phyloP scores from a whole-genome alignment of 108 stramenopile species.

The Craspedostauros australis region DNA sequence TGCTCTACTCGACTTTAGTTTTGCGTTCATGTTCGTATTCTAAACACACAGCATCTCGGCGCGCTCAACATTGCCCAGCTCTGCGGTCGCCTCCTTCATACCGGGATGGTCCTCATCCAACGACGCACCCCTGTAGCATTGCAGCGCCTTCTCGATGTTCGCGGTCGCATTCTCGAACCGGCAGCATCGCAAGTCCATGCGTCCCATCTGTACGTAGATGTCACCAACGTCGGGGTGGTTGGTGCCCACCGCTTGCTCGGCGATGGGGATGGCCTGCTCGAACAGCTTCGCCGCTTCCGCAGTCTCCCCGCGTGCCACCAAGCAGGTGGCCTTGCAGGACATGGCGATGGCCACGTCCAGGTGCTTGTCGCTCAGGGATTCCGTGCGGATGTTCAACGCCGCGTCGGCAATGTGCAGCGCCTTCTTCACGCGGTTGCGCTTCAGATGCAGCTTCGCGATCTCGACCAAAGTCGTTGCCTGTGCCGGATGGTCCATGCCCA shows the following conservation, averaged over 20 bases:
- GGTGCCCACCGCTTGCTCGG: constrained; percentile 22
- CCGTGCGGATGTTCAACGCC: constrained; percentile 39
- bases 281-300: constrained; percentile 21
- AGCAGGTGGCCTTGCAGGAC: constrained; percentile 32
- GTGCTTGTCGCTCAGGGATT: constrained; percentile 39
- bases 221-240: constrained; percentile 24
- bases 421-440: constrained; percentile 46
- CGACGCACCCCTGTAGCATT: constrained; percentile 35
- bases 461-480: constrained; percentile 54
- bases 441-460: constrained; percentile 52
- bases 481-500: constrained; percentile 57
- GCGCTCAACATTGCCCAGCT: constrained; percentile 38
- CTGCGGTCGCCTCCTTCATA: constrained; percentile 22
- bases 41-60: constrained; percentile 55
- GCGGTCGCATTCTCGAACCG: constrained; percentile 50
- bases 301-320: constrained; percentile 24
- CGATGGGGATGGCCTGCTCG: constrained; percentile 22
- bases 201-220: constrained; percentile 45
- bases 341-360: constrained; percentile 32
- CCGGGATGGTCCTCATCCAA: constrained; percentile 50
- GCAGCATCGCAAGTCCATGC: constrained; percentile 53
- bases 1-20: no score
- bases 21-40: neutral
- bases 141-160: constrained; percentile 43
- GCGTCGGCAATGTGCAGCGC: constrained; percentile 44